These are phyloP conservation scores for Penicillium coffeae DNA, from an alignment of 495 filamentous ascomycete genomes.

Conservation along the genomic window DNA sequence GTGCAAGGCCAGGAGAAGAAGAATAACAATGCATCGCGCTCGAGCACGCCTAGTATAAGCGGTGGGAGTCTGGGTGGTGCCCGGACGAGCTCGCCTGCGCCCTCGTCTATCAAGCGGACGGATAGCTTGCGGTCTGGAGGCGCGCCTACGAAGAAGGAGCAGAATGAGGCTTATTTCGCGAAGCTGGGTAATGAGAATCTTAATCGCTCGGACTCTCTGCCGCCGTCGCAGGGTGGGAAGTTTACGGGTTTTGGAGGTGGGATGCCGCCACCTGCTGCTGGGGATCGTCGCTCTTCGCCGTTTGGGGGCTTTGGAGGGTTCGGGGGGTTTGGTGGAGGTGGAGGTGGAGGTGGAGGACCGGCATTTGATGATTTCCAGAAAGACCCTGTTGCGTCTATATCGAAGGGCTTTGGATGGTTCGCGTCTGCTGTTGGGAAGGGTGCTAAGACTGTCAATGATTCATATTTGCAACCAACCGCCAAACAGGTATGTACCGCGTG, in stretches of 20 bases:
- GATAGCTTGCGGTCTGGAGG: slow-evolving; percentile 21
- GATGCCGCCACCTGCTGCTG: slow-evolving; percentile 36
- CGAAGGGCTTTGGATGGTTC: slow-evolving; percentile 94
- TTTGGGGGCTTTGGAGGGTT: slow-evolving; percentile 27
- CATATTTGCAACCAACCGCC: slow-evolving; percentile 85
- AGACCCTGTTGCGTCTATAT: slow-evolving; percentile 83
- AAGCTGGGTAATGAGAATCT: slow-evolving; percentile 78
- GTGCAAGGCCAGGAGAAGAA: slow-evolving; percentile 58
- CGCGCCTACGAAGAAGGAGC: slow-evolving; percentile 47
- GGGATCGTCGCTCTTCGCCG: slow-evolving; percentile 19
- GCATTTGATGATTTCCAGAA: slow-evolving; percentile 80
- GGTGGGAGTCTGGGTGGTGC: slow-evolving; percentile 11
- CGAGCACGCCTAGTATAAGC: slow-evolving; percentile 25
- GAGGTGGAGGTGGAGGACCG: slow-evolving; percentile 46
- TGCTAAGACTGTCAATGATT: slow-evolving; percentile 84
- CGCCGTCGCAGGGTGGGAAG: slow-evolving; percentile 88
- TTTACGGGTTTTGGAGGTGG: slow-evolving; percentile 85
- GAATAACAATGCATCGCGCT: slow-evolving; percentile 25
- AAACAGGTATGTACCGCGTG: slow-evolving; percentile 62
- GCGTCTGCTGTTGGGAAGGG: slow-evolving; percentile 77
- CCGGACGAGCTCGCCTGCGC: slow-evolving; percentile 29
- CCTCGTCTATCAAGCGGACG: slow-evolving; percentile 17
- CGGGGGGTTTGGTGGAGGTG: slow-evolving; percentile 15
- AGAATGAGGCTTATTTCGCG: slow-evolving; percentile 89
- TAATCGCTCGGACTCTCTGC: slow-evolving; percentile 63